Evolutionary conservation across 345 rosid species (phyloP).

Genomic region (Arabis alpina): DNA sequence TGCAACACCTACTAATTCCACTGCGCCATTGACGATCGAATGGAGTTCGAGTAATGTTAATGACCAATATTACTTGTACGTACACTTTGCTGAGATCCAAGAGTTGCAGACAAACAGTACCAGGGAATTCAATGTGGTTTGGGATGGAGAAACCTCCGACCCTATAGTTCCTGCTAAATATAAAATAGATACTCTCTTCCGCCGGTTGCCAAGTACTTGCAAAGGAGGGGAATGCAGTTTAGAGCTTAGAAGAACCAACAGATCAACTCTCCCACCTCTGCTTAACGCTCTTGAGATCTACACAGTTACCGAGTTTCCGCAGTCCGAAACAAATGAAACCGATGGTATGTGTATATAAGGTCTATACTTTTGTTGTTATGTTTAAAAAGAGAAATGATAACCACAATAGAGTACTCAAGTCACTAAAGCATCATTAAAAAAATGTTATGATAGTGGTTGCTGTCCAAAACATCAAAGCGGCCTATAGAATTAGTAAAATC

Average conservation of each 20-base stretch:
- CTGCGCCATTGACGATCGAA: not conserved
- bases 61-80: not conserved
- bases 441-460: not conserved
- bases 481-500: conserved; percentile 33
- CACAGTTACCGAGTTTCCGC: conserved; percentile 34
- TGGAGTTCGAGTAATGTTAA: not conserved
- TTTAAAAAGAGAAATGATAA: not conserved
- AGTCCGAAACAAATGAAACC: conserved; percentile 26
- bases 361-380: not conserved
- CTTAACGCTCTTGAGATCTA: conserved; percentile 31
- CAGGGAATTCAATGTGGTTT: conserved; percentile 26
- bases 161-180: not conserved
- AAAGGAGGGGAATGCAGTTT: conserved; percentile 3
- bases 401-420: not conserved
- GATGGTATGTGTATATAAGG: conserved; percentile 37
- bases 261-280: conserved; percentile 41
- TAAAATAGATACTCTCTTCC: not conserved
- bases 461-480: not conserved
- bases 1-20: conserved; percentile 30
- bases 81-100: conserved; percentile 37
- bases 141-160: not conserved
- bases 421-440: too few species aligned
- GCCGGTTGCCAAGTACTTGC: not conserved
- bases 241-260: conserved; percentile 30
- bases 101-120: conserved; percentile 16